phyloP scores from a whole-genome alignment of 352 stramenopile genomes.

The Blastocystis sp. region DNA sequence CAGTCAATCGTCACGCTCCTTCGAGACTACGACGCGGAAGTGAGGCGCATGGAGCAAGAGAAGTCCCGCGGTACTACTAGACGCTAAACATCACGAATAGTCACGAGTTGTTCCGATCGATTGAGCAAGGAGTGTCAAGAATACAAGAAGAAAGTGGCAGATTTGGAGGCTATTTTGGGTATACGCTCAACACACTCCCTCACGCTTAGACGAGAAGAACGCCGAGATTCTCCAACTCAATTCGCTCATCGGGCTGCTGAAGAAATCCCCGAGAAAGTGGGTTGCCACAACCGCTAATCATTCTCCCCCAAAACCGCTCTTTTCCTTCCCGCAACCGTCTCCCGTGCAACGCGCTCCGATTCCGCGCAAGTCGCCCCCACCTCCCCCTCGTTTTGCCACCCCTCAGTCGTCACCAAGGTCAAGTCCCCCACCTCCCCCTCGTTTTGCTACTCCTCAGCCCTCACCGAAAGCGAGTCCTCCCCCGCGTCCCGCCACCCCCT shows the following conservation, averaged over 20 bases:
- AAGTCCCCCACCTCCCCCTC: background rate
- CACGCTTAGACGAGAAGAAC: conserved; percentile 19
- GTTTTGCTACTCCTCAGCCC: background rate
- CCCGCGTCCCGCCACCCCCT: background rate
- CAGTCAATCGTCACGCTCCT: background rate
- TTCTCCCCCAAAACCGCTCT: background rate
- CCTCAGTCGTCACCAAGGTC: background rate
- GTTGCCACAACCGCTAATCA: background rate
- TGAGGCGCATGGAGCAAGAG: background rate
- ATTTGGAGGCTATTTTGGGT: conserved; percentile 12
- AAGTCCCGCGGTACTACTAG: background rate
- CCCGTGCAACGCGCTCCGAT: background rate
- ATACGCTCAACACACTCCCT: background rate
- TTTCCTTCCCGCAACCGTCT: background rate
- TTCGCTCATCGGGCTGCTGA: conserved; percentile 7
- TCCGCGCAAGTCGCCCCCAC: background rate
- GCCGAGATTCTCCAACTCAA: conserved; percentile 40
- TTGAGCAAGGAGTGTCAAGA: background rate
- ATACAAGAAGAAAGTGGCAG: background rate
- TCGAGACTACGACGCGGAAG: conserved; percentile 4
- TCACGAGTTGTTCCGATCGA: background rate
- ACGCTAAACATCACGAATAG: background rate
- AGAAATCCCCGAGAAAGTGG: conserved; percentile 7
- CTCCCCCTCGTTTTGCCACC: background rate
- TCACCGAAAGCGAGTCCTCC: background rate